Evolutionary conservation across 73 alveolate genomes (phyloP).

Genomic region (Paraurostyla sp.): DNA sequence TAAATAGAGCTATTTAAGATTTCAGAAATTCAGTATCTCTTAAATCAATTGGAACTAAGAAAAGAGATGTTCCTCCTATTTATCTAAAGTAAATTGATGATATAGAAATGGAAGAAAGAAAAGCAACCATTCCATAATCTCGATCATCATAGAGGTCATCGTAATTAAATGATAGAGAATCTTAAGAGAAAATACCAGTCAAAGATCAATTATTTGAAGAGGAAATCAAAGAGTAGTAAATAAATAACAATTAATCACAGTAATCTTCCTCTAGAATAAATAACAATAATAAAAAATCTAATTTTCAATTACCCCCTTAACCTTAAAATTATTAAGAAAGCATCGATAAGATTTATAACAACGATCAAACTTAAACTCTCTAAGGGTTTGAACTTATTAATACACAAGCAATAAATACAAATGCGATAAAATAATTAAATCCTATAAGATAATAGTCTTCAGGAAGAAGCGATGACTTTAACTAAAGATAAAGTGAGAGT

Average conservation of each 20-base stretch:
- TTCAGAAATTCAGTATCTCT: neutral
- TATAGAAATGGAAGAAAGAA: neutral
- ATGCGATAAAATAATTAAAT: no score
- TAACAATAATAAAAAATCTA: no score
- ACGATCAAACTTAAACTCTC: neutral
- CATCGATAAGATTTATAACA: neutral
- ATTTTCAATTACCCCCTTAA: no score
- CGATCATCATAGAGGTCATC: no score
- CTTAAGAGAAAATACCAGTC: no score
- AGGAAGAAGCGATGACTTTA: neutral
- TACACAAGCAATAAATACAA: neutral
- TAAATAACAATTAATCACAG: neutral
- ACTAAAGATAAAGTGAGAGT: neutral
- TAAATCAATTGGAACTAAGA: neutral
- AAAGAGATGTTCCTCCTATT: neutral
- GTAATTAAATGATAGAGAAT: no score
- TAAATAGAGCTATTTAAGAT: constrained; percentile 7
- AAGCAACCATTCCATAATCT: no score
- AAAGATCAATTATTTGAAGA: neutral
- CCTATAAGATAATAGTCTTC: neutral
- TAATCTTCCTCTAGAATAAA: neutral
- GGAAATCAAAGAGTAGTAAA: neutral
- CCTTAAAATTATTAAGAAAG: no score
- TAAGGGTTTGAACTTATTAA: neutral
- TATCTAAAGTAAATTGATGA: neutral